Percentiles rank a stretch among this genome's conserved stretches.
Evolutionary conservation across 73 alveolate genomes (phyloP).

Genomic region (Uronychia setigera): DNA sequence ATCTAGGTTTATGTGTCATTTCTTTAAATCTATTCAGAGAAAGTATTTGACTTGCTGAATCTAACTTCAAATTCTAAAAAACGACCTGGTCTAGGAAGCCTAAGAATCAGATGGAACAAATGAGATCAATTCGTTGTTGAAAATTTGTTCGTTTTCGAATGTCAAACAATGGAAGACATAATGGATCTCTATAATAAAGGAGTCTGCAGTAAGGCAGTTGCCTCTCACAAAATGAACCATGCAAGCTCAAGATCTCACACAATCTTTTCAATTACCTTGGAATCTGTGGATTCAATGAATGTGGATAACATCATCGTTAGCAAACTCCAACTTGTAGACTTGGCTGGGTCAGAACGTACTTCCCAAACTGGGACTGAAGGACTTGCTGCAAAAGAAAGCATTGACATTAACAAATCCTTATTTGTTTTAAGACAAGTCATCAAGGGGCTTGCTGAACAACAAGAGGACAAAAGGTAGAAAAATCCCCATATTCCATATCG

Average conservation of each 20-base stretch:
- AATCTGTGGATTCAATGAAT: conserved; percentile 57
- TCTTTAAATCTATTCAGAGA: conserved; percentile 37
- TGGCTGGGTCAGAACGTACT: conserved; percentile 94
- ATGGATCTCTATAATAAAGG: conserved; percentile 69
- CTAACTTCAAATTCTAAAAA: background rate
- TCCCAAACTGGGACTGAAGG: conserved; percentile 87
- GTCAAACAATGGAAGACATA: conserved; percentile 64
- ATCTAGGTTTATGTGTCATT: conserved; percentile 33
- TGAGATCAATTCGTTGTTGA: conserved; percentile 70
- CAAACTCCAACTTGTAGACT: conserved; percentile 86
- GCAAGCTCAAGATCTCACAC: conserved; percentile 77
- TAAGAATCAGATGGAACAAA: conserved; percentile 74
- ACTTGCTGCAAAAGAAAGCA: conserved; percentile 80
- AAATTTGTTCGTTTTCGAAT: conserved; percentile 70
- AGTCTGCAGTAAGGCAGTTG: conserved; percentile 66
- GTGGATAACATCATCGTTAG: conserved; percentile 69
- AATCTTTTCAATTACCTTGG: conserved; percentile 86
- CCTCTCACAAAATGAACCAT: conserved; percentile 74
- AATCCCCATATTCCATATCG: conserved; percentile 80
- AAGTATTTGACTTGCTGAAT: conserved; percentile 37
- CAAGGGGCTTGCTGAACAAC: conserved; percentile 73
- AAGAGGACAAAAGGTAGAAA: conserved; percentile 18
- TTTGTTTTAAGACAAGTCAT: conserved; percentile 88
- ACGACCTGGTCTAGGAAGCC: conserved; percentile 32
- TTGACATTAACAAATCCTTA: conserved; percentile 88